Base-by-base conservation (phyloP, 2,329 filamentous ascomycete genomes). In the Magnaporthales sp. region DNA sequence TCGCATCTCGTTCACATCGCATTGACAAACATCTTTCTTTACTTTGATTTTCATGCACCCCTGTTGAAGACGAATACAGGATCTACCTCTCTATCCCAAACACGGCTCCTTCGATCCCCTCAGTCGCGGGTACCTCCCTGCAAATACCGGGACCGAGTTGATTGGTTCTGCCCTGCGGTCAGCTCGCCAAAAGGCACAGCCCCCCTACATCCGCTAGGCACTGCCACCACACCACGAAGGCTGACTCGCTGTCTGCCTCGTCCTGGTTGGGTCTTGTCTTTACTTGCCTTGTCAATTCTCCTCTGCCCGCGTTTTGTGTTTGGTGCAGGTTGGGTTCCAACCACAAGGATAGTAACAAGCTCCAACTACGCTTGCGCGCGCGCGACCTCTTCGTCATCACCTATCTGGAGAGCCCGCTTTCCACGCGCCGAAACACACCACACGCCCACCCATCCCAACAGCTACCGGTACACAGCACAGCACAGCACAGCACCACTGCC, bases 211-310 rank as follows among this genome's bases (percentile, higher is more conserved):
- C 38, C 73, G 74, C 75, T 71, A 73, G 70, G 73, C 74, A 76
- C 72, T 73, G 79, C 77, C 77, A 78, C 77, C 72, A 75, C 75
- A 73, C 75, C 75, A 68, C 75, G 70, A 76, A 80, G 79, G 79
- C 79, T 80, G 78, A 80, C 77, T 80, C 71, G 73, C 71, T 78
- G 74, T 79, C 78, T 81, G 80, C 80, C 80, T 81, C 73, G 77
- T 71, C 72, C n/a, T 58, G 24, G 15, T 46, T 8, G 38, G n/a
- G 32, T 46, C 38, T 46, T 46, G 38, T n/a, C 38, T 38, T n/a
- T n/a, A n/a, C n/a, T n/a, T 38, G 32, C 32, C 32, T 38, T 11
- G 32, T 3, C 38, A 63, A 54, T 60, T 62, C 60, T 32, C 61
- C 1, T 58, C 54, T 26, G 54, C 54, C 54, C 54, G 24, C 54